phyloP scores from a whole-genome alignment of 108 stramenopile species.

The Conticribra guillardii region DNA sequence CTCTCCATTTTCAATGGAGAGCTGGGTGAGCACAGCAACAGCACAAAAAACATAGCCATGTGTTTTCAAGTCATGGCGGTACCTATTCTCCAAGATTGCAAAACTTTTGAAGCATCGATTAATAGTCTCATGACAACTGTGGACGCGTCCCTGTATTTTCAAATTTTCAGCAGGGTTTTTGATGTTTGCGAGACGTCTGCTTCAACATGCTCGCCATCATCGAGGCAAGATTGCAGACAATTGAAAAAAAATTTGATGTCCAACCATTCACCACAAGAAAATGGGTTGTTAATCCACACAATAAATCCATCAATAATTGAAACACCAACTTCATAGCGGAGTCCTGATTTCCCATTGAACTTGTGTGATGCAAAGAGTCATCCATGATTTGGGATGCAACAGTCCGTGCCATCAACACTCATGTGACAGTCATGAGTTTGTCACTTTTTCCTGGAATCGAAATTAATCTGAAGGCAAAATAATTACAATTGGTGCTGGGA shows the following conservation, averaged over 20 bases:
- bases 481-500: background rate
- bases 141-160: slow-evolving; percentile 16
- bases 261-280: slow-evolving; percentile 15
- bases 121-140: slow-evolving; percentile 45
- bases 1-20: background rate
- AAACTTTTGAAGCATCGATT: slow-evolving; percentile 46
- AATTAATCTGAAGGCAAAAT: background rate
- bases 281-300: no score
- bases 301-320: slow-evolving; percentile 52
- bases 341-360: slow-evolving; percentile 30
- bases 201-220: slow-evolving; percentile 17
- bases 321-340: slow-evolving; percentile 42
- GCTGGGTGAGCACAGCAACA: background rate
- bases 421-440: slow-evolving; percentile 13
- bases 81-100: background rate
- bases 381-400: background rate
- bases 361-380: slow-evolving; percentile 20
- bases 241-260: slow-evolving; percentile 35
- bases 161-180: background rate
- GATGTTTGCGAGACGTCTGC: background rate
- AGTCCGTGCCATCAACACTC: slow-evolving; percentile 23
- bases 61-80: slow-evolving; percentile 10
- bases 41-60: slow-evolving; percentile 19
- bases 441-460: background rate
- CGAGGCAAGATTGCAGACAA: slow-evolving; percentile 7